These are phyloP conservation scores for Scutellaria barbata DNA, from an alignment of 257 asterid genomes.

Conservation along the genomic window DNA sequence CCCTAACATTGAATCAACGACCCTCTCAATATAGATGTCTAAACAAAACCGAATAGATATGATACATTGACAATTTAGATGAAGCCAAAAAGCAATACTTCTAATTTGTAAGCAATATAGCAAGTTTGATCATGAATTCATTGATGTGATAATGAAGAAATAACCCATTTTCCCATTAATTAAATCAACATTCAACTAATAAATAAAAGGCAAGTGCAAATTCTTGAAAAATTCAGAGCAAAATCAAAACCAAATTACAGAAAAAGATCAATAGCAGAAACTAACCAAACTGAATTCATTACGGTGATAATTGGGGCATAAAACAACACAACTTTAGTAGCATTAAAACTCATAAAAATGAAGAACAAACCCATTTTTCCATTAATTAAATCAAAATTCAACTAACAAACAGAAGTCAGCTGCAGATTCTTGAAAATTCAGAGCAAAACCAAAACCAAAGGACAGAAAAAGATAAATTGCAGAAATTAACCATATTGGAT, in stretches of 20 bases:
- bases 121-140: conserved; percentile 9
- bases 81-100: conserved; percentile 9
- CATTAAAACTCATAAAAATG: no score
- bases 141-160: background rate
- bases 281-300: no score
- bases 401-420: no score
- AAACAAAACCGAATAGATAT: background rate
- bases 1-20: conserved; percentile 48
- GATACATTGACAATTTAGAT: background rate
- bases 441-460: no score
- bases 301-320: no score
- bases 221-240: conserved; percentile 19
- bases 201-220: conserved; percentile 9
- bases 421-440: no score
- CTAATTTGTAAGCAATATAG: background rate
- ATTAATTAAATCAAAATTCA: no score
- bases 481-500: background rate
- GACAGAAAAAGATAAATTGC: no score
- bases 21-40: background rate
- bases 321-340: no score
- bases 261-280: no score
- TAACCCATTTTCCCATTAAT: background rate
- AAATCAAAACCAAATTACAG: no score
- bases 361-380: no score
- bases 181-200: background rate